These are phyloP conservation scores for Botrytis deweyae DNA, from an alignment of 2,329 filamentous ascomycete species.

Conservation along the genomic window DNA sequence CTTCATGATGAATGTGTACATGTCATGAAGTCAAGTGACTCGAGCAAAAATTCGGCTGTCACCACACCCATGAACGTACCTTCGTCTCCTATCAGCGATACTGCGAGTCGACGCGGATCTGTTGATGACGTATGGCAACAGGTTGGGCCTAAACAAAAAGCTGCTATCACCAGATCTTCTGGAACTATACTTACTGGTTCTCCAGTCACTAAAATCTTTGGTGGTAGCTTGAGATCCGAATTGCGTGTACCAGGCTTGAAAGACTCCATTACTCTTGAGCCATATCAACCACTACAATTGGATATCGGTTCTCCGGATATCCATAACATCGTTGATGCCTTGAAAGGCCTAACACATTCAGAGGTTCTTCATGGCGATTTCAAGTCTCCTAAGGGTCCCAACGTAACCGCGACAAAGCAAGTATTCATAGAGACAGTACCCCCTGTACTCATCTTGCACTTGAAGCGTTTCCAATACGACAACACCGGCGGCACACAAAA, in stretches of 20 bases:
- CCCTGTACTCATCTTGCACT: conserved; percentile 86
- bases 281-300: conserved; percentile 90
- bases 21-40: conserved; percentile 55
- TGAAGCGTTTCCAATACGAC: conserved; percentile 97
- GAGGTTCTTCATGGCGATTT: conserved; percentile 87
- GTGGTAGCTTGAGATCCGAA: conserved; percentile 86
- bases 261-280: conserved; percentile 86
- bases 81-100: conserved; percentile 47
- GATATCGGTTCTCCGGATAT: conserved; percentile 88
- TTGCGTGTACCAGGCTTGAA: conserved; percentile 83
- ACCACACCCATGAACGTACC: conserved; percentile 44
- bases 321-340: conserved; percentile 86
- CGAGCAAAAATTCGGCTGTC: conserved; percentile 43
- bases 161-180: conserved; percentile 82
- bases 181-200: conserved; percentile 73
- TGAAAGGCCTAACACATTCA: conserved; percentile 78
- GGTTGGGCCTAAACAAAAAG: conserved; percentile 87
- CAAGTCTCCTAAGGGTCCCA: conserved; percentile 72
- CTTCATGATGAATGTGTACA: conserved; percentile 88
- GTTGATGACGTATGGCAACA: conserved; percentile 80
- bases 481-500: conserved; percentile 86
- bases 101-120: conserved; percentile 37
- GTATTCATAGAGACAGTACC: conserved; percentile 91
- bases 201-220: conserved; percentile 91
- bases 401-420: conserved; percentile 83